A percentile compares a stretch with the other conserved stretches of the same genome.
Evolutionary conservation across 225 moss, liverwort and hornwort genomes (phyloP).

Genomic region (Physcomitrium patens): DNA sequence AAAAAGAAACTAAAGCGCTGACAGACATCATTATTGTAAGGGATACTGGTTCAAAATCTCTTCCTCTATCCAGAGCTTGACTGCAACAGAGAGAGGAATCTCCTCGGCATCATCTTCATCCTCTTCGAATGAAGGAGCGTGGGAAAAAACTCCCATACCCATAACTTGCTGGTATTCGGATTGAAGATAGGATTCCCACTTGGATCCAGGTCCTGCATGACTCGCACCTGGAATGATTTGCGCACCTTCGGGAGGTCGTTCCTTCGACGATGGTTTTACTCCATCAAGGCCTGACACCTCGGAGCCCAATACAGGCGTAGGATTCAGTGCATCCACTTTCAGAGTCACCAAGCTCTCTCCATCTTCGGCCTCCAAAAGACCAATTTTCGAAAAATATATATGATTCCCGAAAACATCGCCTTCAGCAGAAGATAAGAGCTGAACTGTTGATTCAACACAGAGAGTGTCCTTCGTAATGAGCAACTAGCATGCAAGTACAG

Average conservation of each 20-base stretch:
- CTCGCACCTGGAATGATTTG: constrained; percentile 29
- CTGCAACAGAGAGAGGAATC: constrained; percentile 82
- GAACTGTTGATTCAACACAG: constrained; percentile 24
- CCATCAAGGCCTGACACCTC: constrained; percentile 24
- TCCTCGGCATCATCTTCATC: constrained; percentile 64
- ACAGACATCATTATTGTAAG: constrained; percentile 30
- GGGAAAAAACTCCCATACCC: constrained; percentile 37
- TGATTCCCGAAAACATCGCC: constrained; percentile 29
- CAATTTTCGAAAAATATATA: constrained; percentile 11
- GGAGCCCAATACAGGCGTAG: constrained; percentile 28
- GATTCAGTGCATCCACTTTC: constrained; percentile 20
- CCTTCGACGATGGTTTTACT: constrained; percentile 29
- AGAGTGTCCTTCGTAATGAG: constrained; percentile 23
- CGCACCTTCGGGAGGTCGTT: constrained; percentile 28
- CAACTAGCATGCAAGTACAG: constrained; percentile 36
- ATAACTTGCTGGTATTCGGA: constrained; percentile 38
- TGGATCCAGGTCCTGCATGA: constrained; percentile 42
- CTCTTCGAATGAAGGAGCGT: constrained; percentile 39
- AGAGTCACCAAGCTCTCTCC: constrained; percentile 25
- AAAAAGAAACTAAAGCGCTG: background rate
- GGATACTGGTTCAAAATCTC: constrained; percentile 97
- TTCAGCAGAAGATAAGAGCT: background rate
- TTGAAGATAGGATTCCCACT: constrained; percentile 67
- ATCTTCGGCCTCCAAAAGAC: constrained; percentile 32
- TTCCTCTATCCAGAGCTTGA: constrained; percentile 81